Percentiles rank a stretch among this genome's conserved stretches.
These are phyloP conservation scores for Evernia prunastri DNA, from an alignment of 495 filamentous ascomycete genomes.

Conservation along the genomic window DNA sequence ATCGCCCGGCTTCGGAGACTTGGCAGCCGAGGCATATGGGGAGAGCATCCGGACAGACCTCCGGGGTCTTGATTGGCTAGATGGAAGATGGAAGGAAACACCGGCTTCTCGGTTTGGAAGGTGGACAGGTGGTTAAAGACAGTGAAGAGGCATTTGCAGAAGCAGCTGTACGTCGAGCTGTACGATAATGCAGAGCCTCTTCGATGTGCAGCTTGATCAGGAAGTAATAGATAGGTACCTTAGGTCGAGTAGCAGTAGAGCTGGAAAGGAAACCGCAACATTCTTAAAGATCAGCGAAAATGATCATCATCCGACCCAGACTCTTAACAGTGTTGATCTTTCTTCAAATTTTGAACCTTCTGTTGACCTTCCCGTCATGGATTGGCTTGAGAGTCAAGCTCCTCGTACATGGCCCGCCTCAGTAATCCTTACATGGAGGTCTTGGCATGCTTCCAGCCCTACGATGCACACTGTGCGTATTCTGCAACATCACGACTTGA, in stretches of 20 bases:
- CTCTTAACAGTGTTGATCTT: not conserved
- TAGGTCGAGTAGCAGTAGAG: not conserved
- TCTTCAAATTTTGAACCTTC: not conserved
- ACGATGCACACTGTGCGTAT: not conserved
- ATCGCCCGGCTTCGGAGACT: not conserved
- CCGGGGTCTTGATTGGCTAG: not conserved
- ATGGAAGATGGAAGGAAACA: not conserved
- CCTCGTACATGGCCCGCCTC: not conserved
- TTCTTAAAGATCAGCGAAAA: not conserved
- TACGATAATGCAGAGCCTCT: not conserved
- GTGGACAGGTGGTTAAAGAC: not conserved
- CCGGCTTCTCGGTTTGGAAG: not conserved
- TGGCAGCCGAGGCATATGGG: not conserved
- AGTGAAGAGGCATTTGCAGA: not conserved
- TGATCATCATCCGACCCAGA: constrained; percentile 1
- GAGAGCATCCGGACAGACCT: not conserved
- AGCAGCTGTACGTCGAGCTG: not conserved
- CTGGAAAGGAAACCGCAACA: not conserved
- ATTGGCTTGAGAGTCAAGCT: not conserved
- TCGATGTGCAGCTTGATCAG: not conserved
- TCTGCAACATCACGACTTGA: not conserved
- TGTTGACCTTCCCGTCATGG: not conserved
- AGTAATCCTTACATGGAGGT: not conserved
- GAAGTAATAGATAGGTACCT: not conserved
- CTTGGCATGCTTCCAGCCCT: not conserved